Percentiles rank a stretch among this genome's conserved stretches.
Conservation (phyloP, 805 yeast genomes). For the Millerozyma miso region DNA sequence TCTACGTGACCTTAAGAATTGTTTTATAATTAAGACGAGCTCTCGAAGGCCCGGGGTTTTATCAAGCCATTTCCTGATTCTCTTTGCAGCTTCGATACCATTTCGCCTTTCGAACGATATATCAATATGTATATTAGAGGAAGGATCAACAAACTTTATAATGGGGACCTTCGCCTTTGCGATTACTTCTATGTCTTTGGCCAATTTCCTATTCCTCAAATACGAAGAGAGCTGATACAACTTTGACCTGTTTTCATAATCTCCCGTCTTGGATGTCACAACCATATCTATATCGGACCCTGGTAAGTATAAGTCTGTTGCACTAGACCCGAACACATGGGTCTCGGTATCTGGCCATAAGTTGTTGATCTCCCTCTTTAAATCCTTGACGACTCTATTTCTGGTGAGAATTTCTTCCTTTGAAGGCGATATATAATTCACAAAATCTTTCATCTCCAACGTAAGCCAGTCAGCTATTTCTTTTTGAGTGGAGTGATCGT, state of each 20-base stretch:
- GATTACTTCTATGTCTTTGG: conserved; percentile 74
- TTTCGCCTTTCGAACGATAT: conserved; percentile 83
- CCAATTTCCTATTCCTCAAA: conserved; percentile 57
- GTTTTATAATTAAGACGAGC: conserved; percentile 77
- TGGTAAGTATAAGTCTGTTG: conserved; percentile 89
- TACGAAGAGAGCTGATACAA: conserved; percentile 71
- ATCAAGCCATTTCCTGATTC: conserved; percentile 70
- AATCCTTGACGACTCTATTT: conserved; percentile 56
- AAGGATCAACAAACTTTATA: conserved; percentile 79
- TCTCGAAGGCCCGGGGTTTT: conserved; percentile 78
- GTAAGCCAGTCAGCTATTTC: conserved; percentile 87
- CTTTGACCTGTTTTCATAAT: conserved; percentile 57
- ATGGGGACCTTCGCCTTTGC: conserved; percentile 93
- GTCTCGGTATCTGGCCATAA: conserved; percentile 79
- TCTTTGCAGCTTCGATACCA: conserved; percentile 78
- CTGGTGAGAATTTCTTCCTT: conserved; percentile 65
- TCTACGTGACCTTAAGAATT: conserved; percentile 71
- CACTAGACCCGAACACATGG: conserved; percentile 89
- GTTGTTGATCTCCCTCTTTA: conserved; percentile 47
- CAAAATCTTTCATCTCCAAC: conserved; percentile 79
- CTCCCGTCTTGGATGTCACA: conserved; percentile 57
- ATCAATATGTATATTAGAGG: conserved; percentile 72
- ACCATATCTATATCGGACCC: conserved; percentile 97
- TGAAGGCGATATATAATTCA: conserved; percentile 81
- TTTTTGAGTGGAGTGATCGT: conserved; percentile 70